Evolutionary conservation across 805 yeast genomes (phyloP).

Genomic region (Yueomyces sp.): DNA sequence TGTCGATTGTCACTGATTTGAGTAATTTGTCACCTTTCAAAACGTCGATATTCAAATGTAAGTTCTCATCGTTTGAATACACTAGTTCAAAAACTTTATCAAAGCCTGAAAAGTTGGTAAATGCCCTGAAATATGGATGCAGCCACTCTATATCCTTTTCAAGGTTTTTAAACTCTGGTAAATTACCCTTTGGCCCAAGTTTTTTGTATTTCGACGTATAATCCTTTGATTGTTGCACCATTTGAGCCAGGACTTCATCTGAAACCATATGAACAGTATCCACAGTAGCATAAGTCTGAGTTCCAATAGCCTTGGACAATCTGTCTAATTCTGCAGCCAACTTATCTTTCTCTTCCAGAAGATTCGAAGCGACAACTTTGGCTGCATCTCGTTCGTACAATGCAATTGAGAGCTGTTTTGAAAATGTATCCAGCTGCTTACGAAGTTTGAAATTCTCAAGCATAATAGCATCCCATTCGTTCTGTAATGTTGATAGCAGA

Average conservation of each 20-base stretch:
- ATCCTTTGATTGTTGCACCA: not conserved
- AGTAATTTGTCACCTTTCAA: too few species aligned
- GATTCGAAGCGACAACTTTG: constrained; percentile 64
- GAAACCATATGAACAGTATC: not conserved
- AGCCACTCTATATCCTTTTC: too few species aligned
- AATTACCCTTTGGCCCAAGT: too few species aligned
- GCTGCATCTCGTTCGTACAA: constrained; percentile 86
- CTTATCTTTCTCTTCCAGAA: constrained; percentile 64
- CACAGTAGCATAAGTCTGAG: not conserved
- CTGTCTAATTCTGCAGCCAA: constrained; percentile 52
- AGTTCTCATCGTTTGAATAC: too few species aligned
- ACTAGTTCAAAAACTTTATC: too few species aligned
- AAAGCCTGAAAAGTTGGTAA: too few species aligned
- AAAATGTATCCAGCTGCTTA: constrained; percentile 51
- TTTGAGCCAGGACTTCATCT: not conserved
- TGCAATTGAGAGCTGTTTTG: constrained; percentile 64
- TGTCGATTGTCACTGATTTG: too few species aligned
- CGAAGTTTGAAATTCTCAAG: constrained; percentile 67
- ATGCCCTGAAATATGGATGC: too few species aligned
- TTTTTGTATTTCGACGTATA: not conserved
- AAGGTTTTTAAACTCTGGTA: too few species aligned
- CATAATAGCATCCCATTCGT: constrained; percentile 82
- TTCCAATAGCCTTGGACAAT: constrained; percentile 31
- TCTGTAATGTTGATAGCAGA: constrained; percentile 59
- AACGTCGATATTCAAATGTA: too few species aligned